Evolutionary conservation across 2,329 filamentous ascomycete species (phyloP), one percentile per base, ranked within the genome.

Genomic region (Pseudogymnoascus sp.): DNA sequence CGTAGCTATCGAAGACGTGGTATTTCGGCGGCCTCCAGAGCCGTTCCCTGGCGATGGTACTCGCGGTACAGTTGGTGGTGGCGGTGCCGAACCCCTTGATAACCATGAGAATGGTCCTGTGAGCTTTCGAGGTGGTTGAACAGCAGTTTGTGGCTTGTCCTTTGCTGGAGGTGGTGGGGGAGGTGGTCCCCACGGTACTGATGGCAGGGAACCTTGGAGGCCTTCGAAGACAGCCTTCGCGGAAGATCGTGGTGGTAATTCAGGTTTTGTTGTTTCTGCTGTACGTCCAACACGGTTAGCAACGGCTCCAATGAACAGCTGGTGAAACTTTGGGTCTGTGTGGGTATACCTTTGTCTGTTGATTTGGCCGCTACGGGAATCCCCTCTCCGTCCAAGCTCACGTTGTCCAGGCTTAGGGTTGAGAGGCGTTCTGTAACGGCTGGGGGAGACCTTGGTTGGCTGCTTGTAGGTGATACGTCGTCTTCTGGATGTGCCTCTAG

Each of bases 61-160:
- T 26, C 26, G 73, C 68, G 35, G 71, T 67, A 65, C 65, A 16
- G 88, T 82, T 19, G 72, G 70, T 7, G 85, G 80, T 67, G 82
- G 82, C 3, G 81, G 78, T 72, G 81, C 83, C 10, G 85, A 84
- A 73, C 82, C 87, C 68, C 91, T 81, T 33, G 90, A 91, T 40
- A 96, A 82, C 87, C 90, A 93, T 40, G 90, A 85, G 70, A 96
- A 96, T n/a, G 89, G 91, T 68, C 90, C 91, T 7, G 90, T 93
- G 63, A 96, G 83, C 74, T 95, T 96, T 71, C 91, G 81, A 65
- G 82, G 68, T 11, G 79, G 76, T 1, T 80, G 66, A 4, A 64
- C 62, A 16, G 65, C 62, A 6, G 62, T 38, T 31, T 62, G 42
- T 47, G 66, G 61, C 19, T 71, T 66, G 11, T 67, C 44, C 35